Base-by-base conservation (phyloP, 2,329 filamentous ascomycete species). In the Malbranchea cinnamomea region DNA sequence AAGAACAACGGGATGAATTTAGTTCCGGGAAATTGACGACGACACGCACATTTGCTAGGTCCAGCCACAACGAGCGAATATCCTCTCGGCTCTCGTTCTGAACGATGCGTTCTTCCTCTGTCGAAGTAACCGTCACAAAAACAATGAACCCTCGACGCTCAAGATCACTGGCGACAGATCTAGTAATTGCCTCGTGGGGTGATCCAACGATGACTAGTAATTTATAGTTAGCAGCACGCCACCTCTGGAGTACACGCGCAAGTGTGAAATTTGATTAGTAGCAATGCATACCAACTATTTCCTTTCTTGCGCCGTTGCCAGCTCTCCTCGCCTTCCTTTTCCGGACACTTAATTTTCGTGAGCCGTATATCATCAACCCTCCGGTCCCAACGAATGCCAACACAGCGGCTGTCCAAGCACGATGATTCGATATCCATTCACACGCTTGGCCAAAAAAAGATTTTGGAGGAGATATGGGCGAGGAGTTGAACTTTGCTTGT, bases 71-170 rank as follows among this genome's bases (percentile, higher is more conserved):
- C 5, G 87, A 74, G 38, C 78, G 71, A 40, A 95, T 78, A 49
- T 95, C 89, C 5, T 74, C 65, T 37, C 83, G 68, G n/a, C 74
- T 68, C 51, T 92, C 71, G 36, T 71, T 68, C 36, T 81, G 71
- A 9, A 95, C 74, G 39, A 78, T 60, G 20, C 75, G 65, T 52
- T 95, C 84, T 42, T 95, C 87, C 44, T 93, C 81, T 35, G 74
- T 60, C n/a, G 74, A 82, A 39, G 74, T 78, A 45, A 84, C 87
- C 1, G 92, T 80, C 36, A 98, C 66, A 52, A 84, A 98, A 33
- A 95, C 82, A 37, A 95, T 80, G 52, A 91, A 95, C 4, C 89
- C 89, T 40, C 84, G 73, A 36, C 84, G 68, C 57, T 95, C 89
- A 41, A 98, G 63, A 48, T 98, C 89, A 27, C 85, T 58, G 2